A percentile compares a stretch with the other conserved stretches of the same genome.
phyloP scores from a whole-genome alignment of 2,329 filamentous ascomycete species.

The Claviceps paspali region DNA sequence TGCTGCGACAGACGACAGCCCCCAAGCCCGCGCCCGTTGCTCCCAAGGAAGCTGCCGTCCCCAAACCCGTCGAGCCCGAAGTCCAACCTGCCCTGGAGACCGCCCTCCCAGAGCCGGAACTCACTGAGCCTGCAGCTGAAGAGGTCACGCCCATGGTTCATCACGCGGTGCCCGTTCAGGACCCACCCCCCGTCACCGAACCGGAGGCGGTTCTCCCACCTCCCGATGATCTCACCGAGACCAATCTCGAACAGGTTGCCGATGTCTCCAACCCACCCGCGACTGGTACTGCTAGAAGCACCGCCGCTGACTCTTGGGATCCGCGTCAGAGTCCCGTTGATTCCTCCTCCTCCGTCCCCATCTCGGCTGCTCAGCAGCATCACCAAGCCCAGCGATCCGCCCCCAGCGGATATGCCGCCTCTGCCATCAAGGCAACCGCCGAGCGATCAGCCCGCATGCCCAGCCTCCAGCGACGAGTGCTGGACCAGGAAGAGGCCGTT shows the following conservation, averaged over 20 bases:
- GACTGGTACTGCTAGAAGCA: constrained; percentile 77
- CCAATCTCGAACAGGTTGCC: constrained; percentile 80
- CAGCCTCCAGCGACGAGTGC: constrained; percentile 70
- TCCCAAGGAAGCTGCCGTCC: constrained; percentile 12
- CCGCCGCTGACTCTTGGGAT: constrained; percentile 73
- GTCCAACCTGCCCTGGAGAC: constrained; percentile 23
- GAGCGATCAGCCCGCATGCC: constrained; percentile 51
- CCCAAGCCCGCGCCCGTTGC: constrained; percentile 34
- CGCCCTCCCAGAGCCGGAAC: constrained; percentile 19
- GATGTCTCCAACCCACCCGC: constrained; percentile 64
- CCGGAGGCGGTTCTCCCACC: constrained; percentile 45
- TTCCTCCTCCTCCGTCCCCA: constrained; percentile 49
- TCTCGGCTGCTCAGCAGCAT: constrained; percentile 48
- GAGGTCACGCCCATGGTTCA: constrained; percentile 19
- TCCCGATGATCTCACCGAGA: constrained; percentile 72
- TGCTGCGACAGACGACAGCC: constrained; percentile 46
- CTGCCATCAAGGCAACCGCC: constrained; percentile 62
- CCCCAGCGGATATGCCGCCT: constrained; percentile 59
- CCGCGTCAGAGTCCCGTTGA: constrained; percentile 44
- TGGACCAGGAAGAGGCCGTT: constrained; percentile 94
- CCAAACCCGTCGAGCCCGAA: constrained; percentile 24
- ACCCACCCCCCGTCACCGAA: constrained; percentile 24
- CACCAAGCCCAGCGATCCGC: constrained; percentile 37
- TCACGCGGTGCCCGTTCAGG: constrained; percentile 13
- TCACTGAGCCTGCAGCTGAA: constrained; percentile 20